Evolutionary conservation across 2,329 filamentous ascomycete species (phyloP).

Genomic region (Botrytis medusae): DNA sequence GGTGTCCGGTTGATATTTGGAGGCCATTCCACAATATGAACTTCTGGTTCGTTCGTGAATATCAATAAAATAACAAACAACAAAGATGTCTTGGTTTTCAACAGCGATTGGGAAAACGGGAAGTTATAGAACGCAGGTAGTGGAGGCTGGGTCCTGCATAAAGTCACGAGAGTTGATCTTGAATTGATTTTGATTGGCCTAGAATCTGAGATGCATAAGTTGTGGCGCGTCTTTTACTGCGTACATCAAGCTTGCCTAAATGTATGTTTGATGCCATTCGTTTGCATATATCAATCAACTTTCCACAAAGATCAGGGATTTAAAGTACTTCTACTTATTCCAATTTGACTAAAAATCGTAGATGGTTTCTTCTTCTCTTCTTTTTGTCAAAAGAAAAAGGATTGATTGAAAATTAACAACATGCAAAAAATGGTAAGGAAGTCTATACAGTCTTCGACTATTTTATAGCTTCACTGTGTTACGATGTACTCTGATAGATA

Average conservation of each 20-base stretch:
- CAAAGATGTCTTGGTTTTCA: background rate
- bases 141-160: background rate
- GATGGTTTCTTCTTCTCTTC: background rate
- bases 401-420: background rate
- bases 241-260: background rate
- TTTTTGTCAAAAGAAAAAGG: background rate
- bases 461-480: background rate
- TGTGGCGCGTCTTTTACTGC: background rate
- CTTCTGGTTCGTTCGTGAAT: background rate
- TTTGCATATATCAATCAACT: background rate
- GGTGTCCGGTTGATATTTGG: background rate
- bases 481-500: background rate
- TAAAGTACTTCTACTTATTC: background rate
- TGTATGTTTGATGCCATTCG: background rate
- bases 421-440: background rate
- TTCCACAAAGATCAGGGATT: background rate
- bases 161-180: background rate
- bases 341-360: background rate
- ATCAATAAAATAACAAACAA: background rate
- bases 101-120: background rate
- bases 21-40: background rate
- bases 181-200: background rate
- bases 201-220: background rate
- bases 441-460: background rate
- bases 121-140: background rate